Base-by-base conservation (phyloP, 2,329 filamentous ascomycete genomes). In the Ophiosphaerella narmari region DNA sequence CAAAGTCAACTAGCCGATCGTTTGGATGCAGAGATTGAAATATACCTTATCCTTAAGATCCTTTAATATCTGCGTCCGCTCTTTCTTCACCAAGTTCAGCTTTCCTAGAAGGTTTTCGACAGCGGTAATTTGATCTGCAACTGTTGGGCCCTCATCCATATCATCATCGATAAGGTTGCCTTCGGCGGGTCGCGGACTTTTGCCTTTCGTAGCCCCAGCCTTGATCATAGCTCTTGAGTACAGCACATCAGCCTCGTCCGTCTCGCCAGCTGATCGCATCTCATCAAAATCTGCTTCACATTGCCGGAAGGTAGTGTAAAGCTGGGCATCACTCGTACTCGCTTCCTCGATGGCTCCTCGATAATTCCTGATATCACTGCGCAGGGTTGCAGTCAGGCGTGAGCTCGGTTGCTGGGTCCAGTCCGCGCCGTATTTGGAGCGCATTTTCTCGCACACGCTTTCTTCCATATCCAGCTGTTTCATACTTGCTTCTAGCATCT, bases 331-430 rank as follows among this genome's bases (percentile, higher is more conserved):
- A 66, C 91, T 99, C 41, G 86, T 86, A 43, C 86, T 85, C 3
- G 94, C 94, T 71, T 97, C 92, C 48, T 96, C 91, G 42, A 97
- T 80, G 0, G 94, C 94, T 50, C 92, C 89, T 26, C 88, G 85
- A 68, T 97, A 97, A 65, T 88, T 93, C 54, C 88, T 83, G 45
- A 97, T 88, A 68, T 99, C 94, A 50, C 86, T 87, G 47, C 92
- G 84, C 42, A 99, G 77, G 0, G 93, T 97, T 4, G 89, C 86
- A 1, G 93, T 99, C 35, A 99, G 81, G 48, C 90, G 83, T 29
- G 90, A 90, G 70, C 93, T 97, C 9, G 94, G 94, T 67, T 99
- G 94, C 66, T 99, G 94, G 14, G 91, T 96, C 94, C 94, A 99
- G 46, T 97, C 93, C 24, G 82, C 83, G 47, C 93, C 92, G 70